Percentiles rank a stretch among this genome's conserved stretches.
These are phyloP conservation scores for Spergularia bocconei DNA, from an alignment of 148 eudicot species.

Conservation along the genomic window DNA sequence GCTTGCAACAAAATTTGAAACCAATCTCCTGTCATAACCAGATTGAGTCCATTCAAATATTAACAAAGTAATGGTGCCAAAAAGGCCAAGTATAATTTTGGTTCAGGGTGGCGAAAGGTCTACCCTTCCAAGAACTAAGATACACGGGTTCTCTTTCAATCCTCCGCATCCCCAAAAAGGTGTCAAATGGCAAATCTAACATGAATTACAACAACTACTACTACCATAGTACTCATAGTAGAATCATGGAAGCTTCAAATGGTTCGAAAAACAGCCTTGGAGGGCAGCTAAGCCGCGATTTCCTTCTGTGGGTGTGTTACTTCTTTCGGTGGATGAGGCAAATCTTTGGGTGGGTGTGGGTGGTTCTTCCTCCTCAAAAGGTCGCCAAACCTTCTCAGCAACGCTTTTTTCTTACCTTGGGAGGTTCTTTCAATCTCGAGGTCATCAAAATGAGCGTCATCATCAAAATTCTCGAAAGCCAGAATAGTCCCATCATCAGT, in stretches of 20 bases:
- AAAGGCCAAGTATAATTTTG: background rate
- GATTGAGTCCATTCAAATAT: background rate
- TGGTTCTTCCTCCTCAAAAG: constrained; percentile 44
- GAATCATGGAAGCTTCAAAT: background rate
- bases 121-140: constrained; percentile 14
- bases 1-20: too few species aligned
- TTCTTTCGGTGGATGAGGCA: constrained; percentile 17
- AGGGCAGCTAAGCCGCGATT: constrained; percentile 20
- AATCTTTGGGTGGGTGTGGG: constrained; percentile 17
- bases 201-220: constrained; percentile 7
- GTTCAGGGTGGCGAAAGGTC: constrained; percentile 3
- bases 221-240: background rate
- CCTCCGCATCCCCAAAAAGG: background rate
- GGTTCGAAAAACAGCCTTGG: background rate
- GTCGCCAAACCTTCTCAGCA: constrained; percentile 60
- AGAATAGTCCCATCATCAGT: constrained; percentile 33
- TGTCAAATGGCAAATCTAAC: background rate
- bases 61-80: constrained; percentile 3
- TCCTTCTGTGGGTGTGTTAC: constrained; percentile 27
- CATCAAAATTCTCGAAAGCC: constrained; percentile 41
- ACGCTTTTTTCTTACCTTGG: constrained; percentile 41
- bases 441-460: constrained; percentile 42
- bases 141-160: background rate
- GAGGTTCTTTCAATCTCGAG: constrained; percentile 37
- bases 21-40: too few species aligned